Conservation (phyloP, 805 yeast species). For the Candida jianshihensis region DNA sequence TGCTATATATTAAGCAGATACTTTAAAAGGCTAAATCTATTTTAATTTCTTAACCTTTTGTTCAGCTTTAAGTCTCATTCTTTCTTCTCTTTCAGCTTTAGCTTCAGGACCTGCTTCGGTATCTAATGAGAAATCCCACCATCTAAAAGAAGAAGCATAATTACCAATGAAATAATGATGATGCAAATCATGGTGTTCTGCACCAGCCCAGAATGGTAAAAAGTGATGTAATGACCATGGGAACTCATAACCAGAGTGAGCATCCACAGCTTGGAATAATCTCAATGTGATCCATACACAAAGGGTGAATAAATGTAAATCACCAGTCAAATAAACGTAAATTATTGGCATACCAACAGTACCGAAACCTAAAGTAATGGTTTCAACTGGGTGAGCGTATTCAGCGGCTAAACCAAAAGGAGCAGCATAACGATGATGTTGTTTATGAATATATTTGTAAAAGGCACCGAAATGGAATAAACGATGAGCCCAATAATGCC, state of each 20-base stretch:
- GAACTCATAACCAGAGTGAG: conserved; percentile 97
- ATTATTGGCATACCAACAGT: conserved; percentile 93
- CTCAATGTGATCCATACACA: conserved; percentile 83
- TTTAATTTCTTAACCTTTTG: conserved; percentile 7
- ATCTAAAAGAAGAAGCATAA: conserved; percentile 90
- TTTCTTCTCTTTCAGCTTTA: conserved; percentile 62
- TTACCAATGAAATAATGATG: conserved; percentile 95
- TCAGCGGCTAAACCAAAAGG: conserved; percentile 97
- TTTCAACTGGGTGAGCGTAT: conserved; percentile 95
- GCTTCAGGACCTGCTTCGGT: conserved; percentile 91
- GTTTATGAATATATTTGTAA: conserved; percentile 91
- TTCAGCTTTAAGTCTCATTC: conserved; percentile 34
- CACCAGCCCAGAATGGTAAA: conserved; percentile 97
- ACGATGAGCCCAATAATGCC: conserved; percentile 97
- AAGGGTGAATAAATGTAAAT: conserved; percentile 85
- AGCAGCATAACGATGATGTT: conserved; percentile 96
- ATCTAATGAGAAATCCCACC: conserved; percentile 86
- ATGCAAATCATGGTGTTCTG: conserved; percentile 96
- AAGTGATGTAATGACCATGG: conserved; percentile 93
- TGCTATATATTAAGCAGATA: too few relatives aligned
- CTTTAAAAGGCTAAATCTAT: background rate
- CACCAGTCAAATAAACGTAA: conserved; percentile 67
- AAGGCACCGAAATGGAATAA: conserved; percentile 81
- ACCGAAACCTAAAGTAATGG: conserved; percentile 84
- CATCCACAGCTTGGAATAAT: conserved; percentile 93